Percentiles rank a stretch among this genome's conserved stretches.
These are phyloP conservation scores for Simplicillium sp. DNA, from an alignment of 2,329 filamentous ascomycete genomes.

Conservation along the genomic window DNA sequence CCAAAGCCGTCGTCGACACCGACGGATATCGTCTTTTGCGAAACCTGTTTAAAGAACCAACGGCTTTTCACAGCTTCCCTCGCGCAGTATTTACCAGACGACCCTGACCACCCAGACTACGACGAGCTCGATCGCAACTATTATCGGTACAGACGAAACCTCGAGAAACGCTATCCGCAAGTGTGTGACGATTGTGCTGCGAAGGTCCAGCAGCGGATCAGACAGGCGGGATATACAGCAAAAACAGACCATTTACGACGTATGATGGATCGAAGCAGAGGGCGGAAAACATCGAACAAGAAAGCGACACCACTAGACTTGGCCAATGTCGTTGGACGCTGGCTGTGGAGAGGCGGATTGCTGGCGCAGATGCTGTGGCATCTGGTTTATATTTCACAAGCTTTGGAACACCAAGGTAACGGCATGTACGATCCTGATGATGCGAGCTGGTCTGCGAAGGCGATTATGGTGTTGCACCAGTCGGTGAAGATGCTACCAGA, in stretches of 20 bases:
- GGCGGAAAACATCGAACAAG: constrained; percentile 19
- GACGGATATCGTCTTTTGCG: constrained; percentile 50
- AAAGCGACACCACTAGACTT: constrained; percentile 29
- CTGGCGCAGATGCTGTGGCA: constrained; percentile 43
- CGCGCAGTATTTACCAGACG: constrained; percentile 66
- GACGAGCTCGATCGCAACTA: constrained; percentile 57
- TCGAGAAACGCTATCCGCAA: constrained; percentile 81
- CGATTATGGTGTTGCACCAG: constrained; percentile 8
- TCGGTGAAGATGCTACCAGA: constrained; percentile 25
- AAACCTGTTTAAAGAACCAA: constrained; percentile 81
- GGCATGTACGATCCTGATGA: constrained; percentile 25
- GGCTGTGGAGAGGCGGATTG: constrained; percentile 39
- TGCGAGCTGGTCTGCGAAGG: constrained; percentile 8
- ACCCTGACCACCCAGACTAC: constrained; percentile 59
- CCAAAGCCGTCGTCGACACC: constrained; percentile 21
- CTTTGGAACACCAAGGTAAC: constrained; percentile 16
- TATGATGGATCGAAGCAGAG: constrained; percentile 58
- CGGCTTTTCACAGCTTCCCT: constrained; percentile 67
- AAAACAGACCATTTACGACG: constrained; percentile 72
- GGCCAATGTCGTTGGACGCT: constrained; percentile 30
- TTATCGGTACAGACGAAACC: constrained; percentile 57
- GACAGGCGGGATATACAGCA: constrained; percentile 66
- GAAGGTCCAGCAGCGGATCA: constrained; percentile 59
- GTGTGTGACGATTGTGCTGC: constrained; percentile 76
- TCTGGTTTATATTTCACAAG: constrained; percentile 16